These are phyloP conservation scores for Colletotrichum liaoningense DNA, from an alignment of 2,329 filamentous ascomycete species.

Conservation along the genomic window DNA sequence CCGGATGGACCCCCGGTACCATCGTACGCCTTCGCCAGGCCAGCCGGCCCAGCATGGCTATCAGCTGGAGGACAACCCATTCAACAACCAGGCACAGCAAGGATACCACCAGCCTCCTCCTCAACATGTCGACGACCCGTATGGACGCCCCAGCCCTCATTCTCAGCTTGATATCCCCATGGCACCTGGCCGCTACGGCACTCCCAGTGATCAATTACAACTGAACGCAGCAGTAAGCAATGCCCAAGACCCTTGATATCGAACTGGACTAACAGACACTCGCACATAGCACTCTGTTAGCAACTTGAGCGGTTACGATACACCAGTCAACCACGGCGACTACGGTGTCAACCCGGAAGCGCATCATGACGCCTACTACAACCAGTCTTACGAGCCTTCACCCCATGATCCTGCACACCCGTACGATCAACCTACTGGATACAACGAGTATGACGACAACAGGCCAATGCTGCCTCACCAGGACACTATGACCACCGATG, in stretches of 20 bases:
- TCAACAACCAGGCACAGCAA: slow-evolving; percentile 52
- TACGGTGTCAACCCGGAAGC: slow-evolving; percentile 85
- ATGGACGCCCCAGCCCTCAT: slow-evolving; percentile 58
- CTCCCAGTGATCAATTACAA: slow-evolving; percentile 80
- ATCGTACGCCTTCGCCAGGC: slow-evolving; percentile 80
- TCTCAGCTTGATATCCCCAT: slow-evolving; percentile 37
- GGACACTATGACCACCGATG: slow-evolving; percentile 58
- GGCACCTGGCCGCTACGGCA: slow-evolving; percentile 51
- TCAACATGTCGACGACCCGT: slow-evolving; percentile 74
- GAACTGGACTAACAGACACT: background rate
- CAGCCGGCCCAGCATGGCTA: slow-evolving; percentile 81
- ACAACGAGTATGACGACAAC: slow-evolving; percentile 72
- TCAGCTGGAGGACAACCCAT: slow-evolving; percentile 84
- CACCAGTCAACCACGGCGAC: slow-evolving; percentile 67
- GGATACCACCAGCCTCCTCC: slow-evolving; percentile 49
- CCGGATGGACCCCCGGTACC: slow-evolving; percentile 66
- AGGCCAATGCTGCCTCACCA: slow-evolving; percentile 81
- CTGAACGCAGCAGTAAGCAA: slow-evolving; percentile 84
- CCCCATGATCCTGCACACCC: slow-evolving; percentile 66
- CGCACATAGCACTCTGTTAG: slow-evolving; percentile 63
- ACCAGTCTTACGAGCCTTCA: slow-evolving; percentile 81
- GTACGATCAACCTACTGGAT: slow-evolving; percentile 51
- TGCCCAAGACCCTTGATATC: background rate
- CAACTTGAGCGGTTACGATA: slow-evolving; percentile 53
- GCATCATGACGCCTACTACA: slow-evolving; percentile 90